Evolutionary conservation across 2,329 filamentous ascomycete species (phyloP), one percentile per base, ranked within the genome.

Genomic region (Zymoseptoria pseudotritici): DNA sequence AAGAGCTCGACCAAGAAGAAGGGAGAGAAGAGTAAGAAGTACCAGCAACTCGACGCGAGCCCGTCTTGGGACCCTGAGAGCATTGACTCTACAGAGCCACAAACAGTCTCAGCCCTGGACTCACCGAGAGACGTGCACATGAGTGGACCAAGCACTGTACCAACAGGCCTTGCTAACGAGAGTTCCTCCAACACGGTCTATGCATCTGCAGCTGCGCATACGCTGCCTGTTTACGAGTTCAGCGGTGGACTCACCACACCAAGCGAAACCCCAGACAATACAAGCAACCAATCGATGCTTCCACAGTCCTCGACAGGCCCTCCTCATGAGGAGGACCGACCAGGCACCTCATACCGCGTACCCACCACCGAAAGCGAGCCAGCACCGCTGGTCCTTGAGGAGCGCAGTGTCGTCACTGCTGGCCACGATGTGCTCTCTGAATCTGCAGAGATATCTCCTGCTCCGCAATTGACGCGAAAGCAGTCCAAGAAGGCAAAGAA

Each of bases 401-500:
- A 62, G 54, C 62, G 62, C 24, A 64, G 52, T 29, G 55, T 59
- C 6, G 52, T 58, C n/a, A 56, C 60, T 19, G 58, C 21, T 19
- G 54, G 56, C 26, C 58, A 54, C 19, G 60, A 57, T 21, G 52
- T 50, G n/a, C 54, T 31, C 8, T 49, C 50, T 3, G 64, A 63
- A 24, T 50, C 29, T 10, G 42, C 50, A 1, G 64, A 64, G 36
- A 53, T 60, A 10, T 31, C 20, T 13, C 50, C 57, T 11, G 61
- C 58, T 9, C 62, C 60, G 17, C 54, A 64, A 53, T 60, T 69
- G 51, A 65, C 58, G n/a, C 61, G 63, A 24, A 71, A 70, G 61
- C 63, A 63, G 22, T 67, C 67, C 3, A 71, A 71, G 62, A 71
- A 71, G 53, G 59, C 49, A 17, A 70, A 67, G 62, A 70, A 69